phyloP scores from a whole-genome alignment of 306 rosid genomes.

The Datisca glomerata region DNA sequence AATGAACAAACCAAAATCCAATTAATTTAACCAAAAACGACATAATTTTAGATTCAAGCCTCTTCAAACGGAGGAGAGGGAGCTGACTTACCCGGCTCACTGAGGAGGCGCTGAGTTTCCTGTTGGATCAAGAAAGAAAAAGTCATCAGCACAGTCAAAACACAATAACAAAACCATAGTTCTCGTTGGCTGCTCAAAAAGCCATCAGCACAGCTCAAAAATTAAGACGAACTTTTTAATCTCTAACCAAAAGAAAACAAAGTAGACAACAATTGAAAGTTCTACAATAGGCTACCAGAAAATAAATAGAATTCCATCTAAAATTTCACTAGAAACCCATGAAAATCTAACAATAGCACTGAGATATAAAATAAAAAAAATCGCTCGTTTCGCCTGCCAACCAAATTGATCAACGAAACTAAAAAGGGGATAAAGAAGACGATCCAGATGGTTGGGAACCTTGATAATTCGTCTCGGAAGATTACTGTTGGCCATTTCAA shows the following conservation, averaged over 20 bases:
- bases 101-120: slow-evolving; percentile 35
- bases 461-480: slow-evolving; percentile 76
- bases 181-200: not conserved
- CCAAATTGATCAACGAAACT: slow-evolving; percentile 20
- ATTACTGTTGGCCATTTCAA: slow-evolving; percentile 66
- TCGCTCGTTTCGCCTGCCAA: no score
- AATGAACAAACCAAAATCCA: not conserved
- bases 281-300: not conserved
- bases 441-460: slow-evolving; percentile 18
- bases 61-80: not conserved
- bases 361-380: no score
- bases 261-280: not conserved
- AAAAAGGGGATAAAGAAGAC: slow-evolving; percentile 29
- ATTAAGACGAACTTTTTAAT: not conserved
- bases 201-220: no score
- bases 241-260: not conserved
- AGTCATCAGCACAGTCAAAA: not conserved
- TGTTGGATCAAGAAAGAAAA: slow-evolving; percentile 4
- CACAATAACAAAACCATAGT: not conserved
- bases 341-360: not conserved
- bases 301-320: not conserved
- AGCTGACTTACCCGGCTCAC: slow-evolving; percentile 23
- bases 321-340: not conserved
- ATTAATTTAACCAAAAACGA: not conserved
- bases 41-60: not conserved